Base-by-base conservation (phyloP, 1,284 basidiomycete species). In the Pulchroboletus neoregius region DNA sequence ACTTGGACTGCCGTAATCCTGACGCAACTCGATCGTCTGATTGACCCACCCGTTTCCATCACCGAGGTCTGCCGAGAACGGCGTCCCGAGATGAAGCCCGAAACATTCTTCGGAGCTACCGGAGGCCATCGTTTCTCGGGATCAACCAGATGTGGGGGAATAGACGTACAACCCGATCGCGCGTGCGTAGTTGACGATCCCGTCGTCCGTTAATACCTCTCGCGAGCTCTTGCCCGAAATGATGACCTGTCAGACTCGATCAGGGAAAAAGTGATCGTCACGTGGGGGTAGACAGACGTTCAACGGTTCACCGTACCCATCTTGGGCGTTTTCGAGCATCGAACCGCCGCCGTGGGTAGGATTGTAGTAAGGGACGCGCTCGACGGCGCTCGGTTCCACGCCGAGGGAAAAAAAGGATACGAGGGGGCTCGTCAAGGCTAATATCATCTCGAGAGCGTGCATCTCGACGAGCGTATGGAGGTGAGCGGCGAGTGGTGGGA, bases 131-230 rank as follows among this genome's bases (percentile, higher is more conserved):
- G 13, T 38, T 13, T 43, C 4, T 28, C 40, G 27, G 45, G 38
- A 48, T 44, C n/a, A n/a, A n/a, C n/a, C n/a, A n/a, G n/a, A n/a
- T n/a, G n/a, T n/a, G n/a, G n/a, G n/a, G n/a, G n/a, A n/a, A n/a
- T n/a, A n/a, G n/a, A n/a, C 70, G 55, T 60, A 82, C 82, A 82
- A 82, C 13, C 79, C 79, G 38, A 83, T 76, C 1, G 82, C 74
- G 33, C 63, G 71, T 0, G 80, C 82, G 58, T 70, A 85, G 55
- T 84, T 82, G 37, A 80, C 38, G 43, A 83, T 59, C 0, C 83
- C 82, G 15, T 63, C 54, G 48, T 80, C 70, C 0, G 75, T 81
- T 34, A 84, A 70, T 10, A 85, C 78, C 1, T 18, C 66, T 1
- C 76, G 63, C 6, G 80, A 80, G 58, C 81, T 84, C 27, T 72